Percentiles rank a stretch among this genome's conserved stretches.
These are phyloP conservation scores for Aspergillus nidulans DNA, from an alignment of 495 filamentous ascomycete species.

Conservation along the genomic window DNA sequence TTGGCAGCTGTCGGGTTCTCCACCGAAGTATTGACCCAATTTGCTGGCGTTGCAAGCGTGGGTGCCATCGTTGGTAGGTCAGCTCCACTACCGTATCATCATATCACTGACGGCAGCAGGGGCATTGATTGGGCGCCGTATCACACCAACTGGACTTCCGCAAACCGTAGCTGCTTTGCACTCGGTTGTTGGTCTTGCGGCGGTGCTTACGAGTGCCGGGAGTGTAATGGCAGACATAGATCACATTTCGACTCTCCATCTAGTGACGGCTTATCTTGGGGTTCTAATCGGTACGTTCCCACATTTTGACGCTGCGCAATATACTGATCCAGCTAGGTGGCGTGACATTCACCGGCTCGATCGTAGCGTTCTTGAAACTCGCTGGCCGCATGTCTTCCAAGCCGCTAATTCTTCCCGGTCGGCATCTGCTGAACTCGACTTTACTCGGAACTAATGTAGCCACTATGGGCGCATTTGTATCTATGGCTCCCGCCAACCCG, in stretches of 20 bases:
- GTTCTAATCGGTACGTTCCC: slow-evolving; percentile 58
- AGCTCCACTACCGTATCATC: too few relatives aligned
- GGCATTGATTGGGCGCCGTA: slow-evolving; percentile 71
- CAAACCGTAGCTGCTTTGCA: slow-evolving; percentile 79
- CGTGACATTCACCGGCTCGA: slow-evolving; percentile 77
- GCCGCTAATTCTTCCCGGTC: slow-evolving; percentile 61
- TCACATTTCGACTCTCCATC: slow-evolving; percentile 65
- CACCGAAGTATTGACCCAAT: slow-evolving; percentile 66
- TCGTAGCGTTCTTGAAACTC: slow-evolving; percentile 78
- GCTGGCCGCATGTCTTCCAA: slow-evolving; percentile 71
- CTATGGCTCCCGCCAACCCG: slow-evolving; percentile 68
- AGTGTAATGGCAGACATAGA: slow-evolving; percentile 67
- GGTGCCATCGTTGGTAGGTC: slow-evolving; percentile 54
- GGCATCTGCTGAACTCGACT: slow-evolving; percentile 65
- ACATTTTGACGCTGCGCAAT: too few relatives aligned
- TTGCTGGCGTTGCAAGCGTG: slow-evolving; percentile 62
- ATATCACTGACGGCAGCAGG: slow-evolving; percentile 26
- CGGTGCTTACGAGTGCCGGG: slow-evolving; percentile 76
- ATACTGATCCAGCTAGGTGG: slow-evolving; percentile 41
- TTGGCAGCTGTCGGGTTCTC: slow-evolving; percentile 73
- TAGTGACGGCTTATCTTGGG: slow-evolving; percentile 74
- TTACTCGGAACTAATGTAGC: slow-evolving; percentile 67
- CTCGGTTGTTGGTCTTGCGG: slow-evolving; percentile 76
- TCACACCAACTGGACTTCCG: slow-evolving; percentile 74
- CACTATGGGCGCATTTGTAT: slow-evolving; percentile 74